phyloP scores from a whole-genome alignment of 345 rosid genomes.

The Brassica napus region Da-Ae NC_063444.1:709001-709500 shows the following conservation, averaged over 20 bases:
- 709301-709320: background rate
- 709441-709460: constrained; percentile 18
- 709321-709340: background rate
- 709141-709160: too few species aligned
- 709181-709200: background rate
- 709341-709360: constrained; percentile 13
- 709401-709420: constrained; percentile 31
- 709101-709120: too few species aligned
- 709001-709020: too few species aligned
- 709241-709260: background rate
- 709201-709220: background rate
- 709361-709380: constrained; percentile 7
- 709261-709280: background rate
- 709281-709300: background rate
- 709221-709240: background rate
- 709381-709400: constrained; percentile 23
- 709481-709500: constrained; percentile 23
- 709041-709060: too few species aligned
- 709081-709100: too few species aligned
- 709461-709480: constrained; percentile 7
- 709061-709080: too few species aligned
- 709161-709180: too few species aligned
- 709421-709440: constrained; percentile 23
- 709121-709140: too few species aligned
- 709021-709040: too few species aligned